Evolutionary conservation across 1,139 yeast genomes (phyloP), one percentile per base, ranked within the genome.

Genomic region (Scheffersomyces lignicola): DNA sequence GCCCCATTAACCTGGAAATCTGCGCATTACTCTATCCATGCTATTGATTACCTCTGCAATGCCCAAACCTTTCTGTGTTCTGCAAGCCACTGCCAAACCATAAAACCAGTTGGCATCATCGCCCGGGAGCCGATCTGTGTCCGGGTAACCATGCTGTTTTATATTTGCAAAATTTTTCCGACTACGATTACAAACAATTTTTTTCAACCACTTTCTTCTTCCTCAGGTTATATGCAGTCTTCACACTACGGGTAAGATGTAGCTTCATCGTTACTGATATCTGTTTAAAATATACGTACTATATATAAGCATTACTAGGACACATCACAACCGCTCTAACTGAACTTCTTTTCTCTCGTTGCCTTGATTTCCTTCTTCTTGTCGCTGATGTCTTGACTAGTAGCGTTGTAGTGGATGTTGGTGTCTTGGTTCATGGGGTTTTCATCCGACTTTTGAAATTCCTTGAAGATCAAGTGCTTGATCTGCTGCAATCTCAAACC

Each of bases 361-460:
- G 64, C 58, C 53, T 74, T 76, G 30, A 82, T 72, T 18, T 69
- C 69, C 23, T 62, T 56, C 66, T 78, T 82, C 61, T 72, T 65
- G 6, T 53, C 53, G 8, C 50, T 54, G 38, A 84, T 69, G 21
- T 84, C 92, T 1, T 65, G 78, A 34, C 64, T 60, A 7, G 72
- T 56, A 12, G 95, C 89, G 51, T 86, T 82, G 62, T 69, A 83
- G 31, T 62, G 55, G 25, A 82, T 69, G 44, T 74, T 80, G 24
- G 85, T 81, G 39, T 70, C 80, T 60, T 83, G 90, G 64, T 87
- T 87, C 80, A 86, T 82, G 31, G 96, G 96, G 60, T 86, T 86
- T 51, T 83, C 89, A 9, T 81, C 79, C 34, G 83, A 73, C 64
- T 83, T 85, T 56, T 83, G 83, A 70, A 86, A 86, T 63, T 87